Percentiles rank a stretch among this genome's conserved stretches.
Evolutionary conservation across 2,329 filamentous ascomycete genomes (phyloP).

Genomic region (Xylariales sp.): DNA sequence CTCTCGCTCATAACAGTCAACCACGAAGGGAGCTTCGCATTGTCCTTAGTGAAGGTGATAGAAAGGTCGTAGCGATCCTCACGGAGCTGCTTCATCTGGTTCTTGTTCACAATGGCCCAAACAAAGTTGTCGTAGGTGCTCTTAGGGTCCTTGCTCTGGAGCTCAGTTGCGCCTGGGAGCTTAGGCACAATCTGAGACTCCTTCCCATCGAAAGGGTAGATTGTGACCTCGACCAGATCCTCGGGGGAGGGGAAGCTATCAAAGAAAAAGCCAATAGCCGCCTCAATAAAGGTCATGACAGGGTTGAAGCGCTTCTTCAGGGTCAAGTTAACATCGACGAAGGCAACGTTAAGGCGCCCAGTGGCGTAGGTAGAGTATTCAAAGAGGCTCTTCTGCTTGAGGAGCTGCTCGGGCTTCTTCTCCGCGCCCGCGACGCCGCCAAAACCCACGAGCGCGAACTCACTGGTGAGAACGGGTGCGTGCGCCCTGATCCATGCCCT

Average conservation of each 20-base stretch:
- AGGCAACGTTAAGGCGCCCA: constrained; percentile 88
- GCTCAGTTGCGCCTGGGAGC: constrained; percentile 54
- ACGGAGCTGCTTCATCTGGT: constrained; percentile 81
- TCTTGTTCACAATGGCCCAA: constrained; percentile 94
- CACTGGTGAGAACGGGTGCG: constrained; percentile 64
- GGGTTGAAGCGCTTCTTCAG: constrained; percentile 88
- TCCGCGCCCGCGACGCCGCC: constrained; percentile 49
- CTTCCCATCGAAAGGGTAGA: constrained; percentile 90
- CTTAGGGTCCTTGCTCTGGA: constrained; percentile 53
- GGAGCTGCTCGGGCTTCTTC: constrained; percentile 47
- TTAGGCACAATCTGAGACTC: constrained; percentile 74
- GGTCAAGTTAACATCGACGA: constrained; percentile 78
- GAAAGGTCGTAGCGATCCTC: constrained; percentile 94
- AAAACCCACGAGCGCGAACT: constrained; percentile 88
- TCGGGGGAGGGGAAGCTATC: constrained; percentile 66
- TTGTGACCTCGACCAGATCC: constrained; percentile 71
- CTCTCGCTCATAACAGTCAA: constrained; percentile 94
- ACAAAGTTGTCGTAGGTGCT: constrained; percentile 85
- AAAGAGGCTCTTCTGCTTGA: constrained; percentile 84
- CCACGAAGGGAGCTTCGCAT: constrained; percentile 85
- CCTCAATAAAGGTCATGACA: constrained; percentile 56
- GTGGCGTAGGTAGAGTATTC: constrained; percentile 87
- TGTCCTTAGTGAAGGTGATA: constrained; percentile 88
- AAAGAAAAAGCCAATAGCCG: constrained; percentile 68
- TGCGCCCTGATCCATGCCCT: constrained; percentile 76